Base-by-base conservation (phyloP, 352 stramenopile genomes). In the Globisporangium spinosum region DNA sequence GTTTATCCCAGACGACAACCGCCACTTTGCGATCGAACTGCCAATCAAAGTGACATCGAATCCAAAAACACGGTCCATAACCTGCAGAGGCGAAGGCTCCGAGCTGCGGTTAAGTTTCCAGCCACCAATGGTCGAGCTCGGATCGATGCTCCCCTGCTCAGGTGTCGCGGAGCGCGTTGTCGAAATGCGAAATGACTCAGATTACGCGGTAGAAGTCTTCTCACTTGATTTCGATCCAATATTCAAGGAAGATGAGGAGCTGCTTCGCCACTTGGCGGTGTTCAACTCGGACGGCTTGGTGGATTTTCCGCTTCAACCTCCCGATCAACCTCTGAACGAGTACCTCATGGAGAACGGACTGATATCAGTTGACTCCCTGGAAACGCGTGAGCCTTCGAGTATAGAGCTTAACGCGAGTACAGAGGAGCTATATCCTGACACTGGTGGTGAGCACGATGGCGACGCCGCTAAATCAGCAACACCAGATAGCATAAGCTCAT, bases 141-240 rank as follows among this genome's bases (percentile, higher is more conserved):
- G 90, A 0, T 89, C 95, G 5, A 80, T 98, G 12, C 72, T 98
- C 27, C 95, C 95, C 35, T 95, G 82, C 34, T 71, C 78, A 0
- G 71, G 70, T 8, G 64, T 76, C 0, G 66, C 76, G 12, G 70
- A 92, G 51, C 70, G 74, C 7, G 27, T 77, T 0, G 82, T 98
- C 7, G 84, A 87, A 20, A 87, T 98, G 56, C 70, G 69, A 0
- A 98, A 98, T 69, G 82, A 96, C 38, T 94, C 87, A 7, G 82
- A 97, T 29, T 95, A 94, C 47, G 63, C 84, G 0, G 76, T 98
- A 5, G 95, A 98, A 69, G 85, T 98, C 8, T 98, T 95, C 61
- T 97, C 87, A 9, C 63, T 97, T 13, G 92, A 98, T 61, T 97
- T 97, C 74, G 92, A 98, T 61, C 35, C 58, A 3, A 58, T 74